Evolutionary conservation across 495 filamentous ascomycete species (phyloP), one percentile per base, ranked within the genome.

Genomic region (Podospora pseudopauciseta): DNA sequence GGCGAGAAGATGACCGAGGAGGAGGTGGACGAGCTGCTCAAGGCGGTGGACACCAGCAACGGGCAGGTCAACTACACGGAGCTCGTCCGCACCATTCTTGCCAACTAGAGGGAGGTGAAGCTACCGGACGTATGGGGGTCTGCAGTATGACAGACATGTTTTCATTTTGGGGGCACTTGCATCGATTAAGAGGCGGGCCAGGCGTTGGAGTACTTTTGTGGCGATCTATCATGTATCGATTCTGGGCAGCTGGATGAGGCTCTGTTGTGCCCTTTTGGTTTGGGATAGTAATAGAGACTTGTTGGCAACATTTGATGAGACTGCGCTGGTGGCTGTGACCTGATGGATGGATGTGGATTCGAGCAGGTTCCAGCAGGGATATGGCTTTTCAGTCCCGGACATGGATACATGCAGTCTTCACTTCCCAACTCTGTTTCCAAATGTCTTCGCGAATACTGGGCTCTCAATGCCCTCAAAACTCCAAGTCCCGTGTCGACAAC

Each of bases 1-100:
- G 95, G 95, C 70, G 95, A 99, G 88, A 97, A 97, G 84, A 96
- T 99, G 90, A 92, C 91, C 70, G 94, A 98, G 73, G 94, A 97
- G 58, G 95, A 99, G 82, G 95, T 98, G 55, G 94, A 99, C 75
- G 95, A 99, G 86, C 84, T 99, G 74, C 86, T 98, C 76, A 98
- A 98, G 88, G 92, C 92, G 2, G 93, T 97, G 69, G 94, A 99
- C 75, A 93, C 93, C 66, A 92, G 88, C 79, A 92, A 89, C 65
- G 94, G 93, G 68, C 92, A 97, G 85, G 91, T 98, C 80, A 97
- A 98, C 82, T 99, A 99, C 79, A 93, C 89, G 59, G 92, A 97
- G 67, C 90, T 97, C 66, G 94, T 97, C 71, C 91, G 93, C 73
- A 96, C 91, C 53, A 96, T 97, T 79, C 89, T 97, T 70, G 93